Evolutionary conservation across 2,329 filamentous ascomycete genomes (phyloP), one percentile per base, ranked within the genome.

Genomic region (Fusarium subglutinans): DNA sequence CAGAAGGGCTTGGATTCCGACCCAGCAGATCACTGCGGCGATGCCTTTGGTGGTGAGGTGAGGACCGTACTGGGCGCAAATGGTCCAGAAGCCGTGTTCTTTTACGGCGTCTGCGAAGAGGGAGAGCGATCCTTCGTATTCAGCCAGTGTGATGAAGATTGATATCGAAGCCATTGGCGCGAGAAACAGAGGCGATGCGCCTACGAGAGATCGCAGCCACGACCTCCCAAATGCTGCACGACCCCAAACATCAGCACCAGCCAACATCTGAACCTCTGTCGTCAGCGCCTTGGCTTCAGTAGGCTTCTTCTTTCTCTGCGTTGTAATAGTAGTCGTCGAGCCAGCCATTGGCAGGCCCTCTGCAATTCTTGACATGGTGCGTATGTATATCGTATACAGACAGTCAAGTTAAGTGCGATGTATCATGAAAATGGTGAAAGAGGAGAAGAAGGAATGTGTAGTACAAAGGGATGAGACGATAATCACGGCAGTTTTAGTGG

Each of bases 191-290:
- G 78, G 78, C 8, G 71, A 73, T 43, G 78, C 67, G 20, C 73
- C 78, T 6, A 80, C 20, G 1, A 79, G 55, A 24, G 76, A 75
- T 24, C 69, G 61, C 14, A 73, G 20, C 77, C 78, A 79, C 17
- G 77, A 77, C 10, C 76, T 66, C 6, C 71, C 72, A 38, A 73
- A 58, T 5, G 76, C 71, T 35, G 77, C 69, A 37, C 78, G 78
- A 17, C 78, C 78, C 78, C 77, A 80, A 14, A 48, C 33, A 24
- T 59, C 66, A n/a, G 33, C 59, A 28, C 53, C 51, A 4, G 48
- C 26, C 22, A 62, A 33, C 1, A 24, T 26, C 8, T 53, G n/a
- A 10, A 58, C 28, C 6, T 66, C 35, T 0, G 58, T 57, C 20
- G 44, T 35, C 11, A 63, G 41, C 12, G 10, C 26, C 10, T 43